Base-by-base conservation (phyloP, 345 rosid genomes). In the Moricandia arvensis region DNA sequence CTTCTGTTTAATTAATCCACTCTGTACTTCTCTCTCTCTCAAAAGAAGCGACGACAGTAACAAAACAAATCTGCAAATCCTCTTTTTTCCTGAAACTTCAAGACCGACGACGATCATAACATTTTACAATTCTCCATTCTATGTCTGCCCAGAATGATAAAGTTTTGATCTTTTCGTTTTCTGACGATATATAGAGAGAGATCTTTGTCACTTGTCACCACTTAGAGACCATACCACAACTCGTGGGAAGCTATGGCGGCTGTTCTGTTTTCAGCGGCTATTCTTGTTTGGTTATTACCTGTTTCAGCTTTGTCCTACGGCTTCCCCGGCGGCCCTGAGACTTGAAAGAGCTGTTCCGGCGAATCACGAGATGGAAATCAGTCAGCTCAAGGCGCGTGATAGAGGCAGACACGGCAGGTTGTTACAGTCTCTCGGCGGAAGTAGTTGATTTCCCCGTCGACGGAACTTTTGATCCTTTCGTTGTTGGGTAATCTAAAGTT, bases 401-500 rank as follows among this genome's bases (percentile, higher is more conserved):
- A 75, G 80, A 67, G 69, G 76, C 37, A 84, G 99, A 67, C 99
- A 88, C 68, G 86, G 93, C 13, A 86, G 97, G 74, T 83, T 92
- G 88, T 67, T 91, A 75, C 91, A 88, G 82, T 76, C 90, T 1
- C 17, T 82, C 17, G 85, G 63, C 53, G 96, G 87, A 12, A 12
- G 87, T 95, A 15, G 84, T 88, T 12, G 95, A 89, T 88, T 92
- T 95, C 57, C 83, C 87, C 6, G 97, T 92, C 43, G 77, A 63
- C 2, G 99, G 97, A 61, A 87, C 93, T 18, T 92, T 82, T 80
- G 87, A 90, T 87, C 99, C 99, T 41, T 86, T 76, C 77, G 71
- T 82, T 37, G 97, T 89, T 80, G 99, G 98, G 99, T 94, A 90
- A 75, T 35, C 61, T 49, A 15, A 37, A 41, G 2, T 3, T 58